A percentile compares a stretch with the other conserved stretches of the same genome.
Conservation (phyloP, 768 basidiomycete species). For the Trametes cubensis region DNA sequence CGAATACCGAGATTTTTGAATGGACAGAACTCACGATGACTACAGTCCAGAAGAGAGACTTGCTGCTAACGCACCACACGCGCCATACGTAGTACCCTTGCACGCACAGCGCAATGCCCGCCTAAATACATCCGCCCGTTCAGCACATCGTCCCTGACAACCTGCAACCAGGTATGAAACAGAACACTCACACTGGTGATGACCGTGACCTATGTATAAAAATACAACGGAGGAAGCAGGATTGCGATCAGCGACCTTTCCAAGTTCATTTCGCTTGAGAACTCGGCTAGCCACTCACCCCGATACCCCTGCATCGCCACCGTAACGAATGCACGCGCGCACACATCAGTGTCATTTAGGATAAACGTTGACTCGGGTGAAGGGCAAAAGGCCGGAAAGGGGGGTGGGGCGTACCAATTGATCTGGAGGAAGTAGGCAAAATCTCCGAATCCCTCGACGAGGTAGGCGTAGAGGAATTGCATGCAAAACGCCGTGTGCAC, state of each 20-base stretch:
- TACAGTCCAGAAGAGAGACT: constrained; percentile 1
- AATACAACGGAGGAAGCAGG: too few relatives aligned
- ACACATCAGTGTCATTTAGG: neutral
- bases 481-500: constrained; percentile 21
- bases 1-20: too few relatives aligned
- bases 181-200: constrained; percentile 9
- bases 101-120: constrained; percentile 8
- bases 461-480: constrained; percentile 20
- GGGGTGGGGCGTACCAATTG: constrained; percentile 1
- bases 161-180: neutral
- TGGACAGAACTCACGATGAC: neutral
- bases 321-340: neutral
- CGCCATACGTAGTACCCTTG: constrained; percentile 17
- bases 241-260: neutral
- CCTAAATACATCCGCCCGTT: neutral
- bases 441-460: constrained; percentile 13
- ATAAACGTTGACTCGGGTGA: too few relatives aligned
- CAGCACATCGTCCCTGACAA: neutral
- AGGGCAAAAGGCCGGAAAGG: neutral
- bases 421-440: constrained; percentile 7
- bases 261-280: neutral
- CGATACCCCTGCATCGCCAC: constrained; percentile 17
- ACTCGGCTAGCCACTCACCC: constrained; percentile 8
- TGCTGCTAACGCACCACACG: constrained; percentile 16
- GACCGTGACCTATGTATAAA: constrained; percentile 1